A percentile compares a stretch with the other conserved stretches of the same genome.
phyloP scores from a whole-genome alignment of 129 eudicot genomes.

The Oenanthe sinensis region DNA sequence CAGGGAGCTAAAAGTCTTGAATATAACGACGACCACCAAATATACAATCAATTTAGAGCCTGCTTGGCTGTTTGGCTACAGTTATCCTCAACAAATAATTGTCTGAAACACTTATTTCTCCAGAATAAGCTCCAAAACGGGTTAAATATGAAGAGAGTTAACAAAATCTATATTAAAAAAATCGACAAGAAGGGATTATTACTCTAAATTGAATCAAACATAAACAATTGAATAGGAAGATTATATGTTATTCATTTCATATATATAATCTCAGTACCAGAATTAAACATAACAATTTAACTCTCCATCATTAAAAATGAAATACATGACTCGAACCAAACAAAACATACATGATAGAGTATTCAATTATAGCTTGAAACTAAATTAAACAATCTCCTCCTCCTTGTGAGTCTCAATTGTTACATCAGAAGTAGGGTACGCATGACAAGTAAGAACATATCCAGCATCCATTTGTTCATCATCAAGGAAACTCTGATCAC shows the following conservation, averaged over 20 bases:
- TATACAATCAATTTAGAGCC: background rate
- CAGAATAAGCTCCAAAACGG: background rate
- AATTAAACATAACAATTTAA: constrained; percentile 2
- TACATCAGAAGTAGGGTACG: constrained; percentile 7
- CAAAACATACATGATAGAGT: background rate
- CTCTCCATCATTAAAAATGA: constrained; percentile 1
- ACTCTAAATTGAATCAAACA: background rate
- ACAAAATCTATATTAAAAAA: background rate
- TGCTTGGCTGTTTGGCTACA: background rate
- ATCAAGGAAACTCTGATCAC: constrained; percentile 42
- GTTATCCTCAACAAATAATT: background rate
- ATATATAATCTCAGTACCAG: background rate
- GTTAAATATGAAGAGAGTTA: background rate
- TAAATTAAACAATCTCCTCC: background rate
- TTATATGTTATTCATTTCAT: background rate
- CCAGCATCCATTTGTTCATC: constrained; percentile 48
- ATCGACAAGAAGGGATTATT: background rate
- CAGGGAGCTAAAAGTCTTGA: background rate
- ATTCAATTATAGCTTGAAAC: background rate
- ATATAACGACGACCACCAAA: no score
- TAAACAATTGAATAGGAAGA: background rate
- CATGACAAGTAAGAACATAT: constrained; percentile 33
- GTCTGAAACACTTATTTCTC: background rate
- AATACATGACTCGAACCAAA: background rate
- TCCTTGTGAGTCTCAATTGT: constrained; percentile 10